These are phyloP conservation scores for Neonectria punicea DNA, from an alignment of 2,329 filamentous ascomycete genomes.

Conservation along the genomic window DNA sequence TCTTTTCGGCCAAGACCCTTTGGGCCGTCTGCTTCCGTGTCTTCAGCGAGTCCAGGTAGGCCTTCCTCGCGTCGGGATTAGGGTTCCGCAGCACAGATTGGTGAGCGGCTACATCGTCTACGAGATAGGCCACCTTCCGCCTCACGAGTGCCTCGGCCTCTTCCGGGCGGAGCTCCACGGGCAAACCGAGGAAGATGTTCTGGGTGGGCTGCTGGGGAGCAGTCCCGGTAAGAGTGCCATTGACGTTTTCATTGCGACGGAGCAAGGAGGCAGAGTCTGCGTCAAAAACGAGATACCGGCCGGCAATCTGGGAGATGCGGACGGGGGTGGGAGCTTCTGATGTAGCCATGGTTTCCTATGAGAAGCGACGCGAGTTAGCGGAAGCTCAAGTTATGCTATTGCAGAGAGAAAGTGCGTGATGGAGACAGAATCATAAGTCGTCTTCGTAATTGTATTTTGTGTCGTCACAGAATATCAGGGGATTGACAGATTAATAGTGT, in stretches of 20 bases:
- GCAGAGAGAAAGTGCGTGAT: slow-evolving; percentile 5
- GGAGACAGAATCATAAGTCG: slow-evolving; percentile 53
- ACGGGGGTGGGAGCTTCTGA: slow-evolving; percentile 58
- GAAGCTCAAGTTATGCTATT: slow-evolving; percentile 14
- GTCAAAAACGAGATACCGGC: slow-evolving; percentile 91
- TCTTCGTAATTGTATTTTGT: slow-evolving; percentile 56
- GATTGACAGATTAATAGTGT: slow-evolving; percentile 68
- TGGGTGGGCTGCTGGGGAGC: slow-evolving; percentile 94
- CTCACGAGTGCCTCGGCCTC: slow-evolving; percentile 86
- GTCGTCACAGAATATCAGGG: slow-evolving; percentile 62
- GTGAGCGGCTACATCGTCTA: slow-evolving; percentile 82
- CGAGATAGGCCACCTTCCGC: slow-evolving; percentile 78
- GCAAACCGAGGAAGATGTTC: slow-evolving; percentile 91
- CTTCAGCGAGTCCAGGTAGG: slow-evolving; percentile 70
- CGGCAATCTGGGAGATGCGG: slow-evolving; percentile 82
- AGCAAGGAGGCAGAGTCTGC: slow-evolving; percentile 81
- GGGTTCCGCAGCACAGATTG: slow-evolving; percentile 69
- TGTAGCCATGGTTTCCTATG: slow-evolving; percentile 38
- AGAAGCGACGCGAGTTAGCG: slow-evolving; percentile 33
- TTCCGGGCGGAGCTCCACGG: slow-evolving; percentile 89
- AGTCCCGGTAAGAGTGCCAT: slow-evolving; percentile 85
- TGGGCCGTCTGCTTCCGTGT: slow-evolving; percentile 55
- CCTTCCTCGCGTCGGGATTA: slow-evolving; percentile 64
- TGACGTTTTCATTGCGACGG: slow-evolving; percentile 83
- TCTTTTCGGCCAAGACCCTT: slow-evolving; percentile 52